These are phyloP conservation scores for Apophysomyces variabilis DNA, from an alignment of 371 early-diverging fungal species.

Conservation along the genomic window DNA sequence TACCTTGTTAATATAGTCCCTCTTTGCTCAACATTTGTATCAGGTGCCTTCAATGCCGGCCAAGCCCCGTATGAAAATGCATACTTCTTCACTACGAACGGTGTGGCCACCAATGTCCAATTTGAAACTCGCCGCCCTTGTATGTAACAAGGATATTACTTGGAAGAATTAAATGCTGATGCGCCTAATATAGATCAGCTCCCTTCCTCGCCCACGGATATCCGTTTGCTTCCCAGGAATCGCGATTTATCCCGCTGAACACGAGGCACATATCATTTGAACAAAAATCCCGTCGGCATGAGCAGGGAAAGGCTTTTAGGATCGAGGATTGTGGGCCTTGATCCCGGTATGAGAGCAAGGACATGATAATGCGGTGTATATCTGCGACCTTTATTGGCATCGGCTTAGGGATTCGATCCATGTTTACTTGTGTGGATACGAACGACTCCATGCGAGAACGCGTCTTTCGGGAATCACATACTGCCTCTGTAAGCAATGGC, in stretches of 20 bases:
- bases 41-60: too few relatives aligned
- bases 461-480: too few relatives aligned
- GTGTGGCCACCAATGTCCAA: not conserved
- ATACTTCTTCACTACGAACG: too few relatives aligned
- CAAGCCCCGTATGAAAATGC: too few relatives aligned
- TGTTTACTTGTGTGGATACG: too few relatives aligned
- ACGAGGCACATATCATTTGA: not conserved
- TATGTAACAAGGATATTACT: not conserved
- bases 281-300: not conserved
- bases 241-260: not conserved
- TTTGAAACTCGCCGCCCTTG: not conserved
- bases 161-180: not conserved
- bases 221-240: not conserved
- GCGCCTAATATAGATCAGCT: not conserved
- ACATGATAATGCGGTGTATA: too few relatives aligned
- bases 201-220: not conserved
- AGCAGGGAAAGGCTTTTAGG: not conserved
- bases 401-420: too few relatives aligned
- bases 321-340: not conserved
- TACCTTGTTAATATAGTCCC: not conserved
- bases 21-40: not conserved
- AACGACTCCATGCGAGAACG: too few relatives aligned
- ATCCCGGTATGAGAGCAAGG: not conserved
- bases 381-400: too few relatives aligned
- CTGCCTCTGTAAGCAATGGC: too few relatives aligned